phyloP scores from a whole-genome alignment of 495 filamentous ascomycete genomes.

The Thermothielavioides terrestris region DNA sequence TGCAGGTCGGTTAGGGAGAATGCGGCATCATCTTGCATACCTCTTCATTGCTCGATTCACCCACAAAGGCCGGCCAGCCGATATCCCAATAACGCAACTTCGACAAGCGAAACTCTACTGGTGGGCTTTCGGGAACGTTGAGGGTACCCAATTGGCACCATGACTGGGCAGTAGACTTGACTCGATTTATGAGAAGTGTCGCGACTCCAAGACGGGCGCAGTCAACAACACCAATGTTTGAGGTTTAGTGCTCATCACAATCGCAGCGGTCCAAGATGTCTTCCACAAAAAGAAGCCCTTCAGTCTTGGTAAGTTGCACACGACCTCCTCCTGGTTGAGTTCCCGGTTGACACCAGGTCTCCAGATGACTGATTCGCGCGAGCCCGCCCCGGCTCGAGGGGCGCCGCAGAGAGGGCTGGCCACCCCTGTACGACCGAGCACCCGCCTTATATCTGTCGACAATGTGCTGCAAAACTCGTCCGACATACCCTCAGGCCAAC shows the following conservation, averaged over 20 bases:
- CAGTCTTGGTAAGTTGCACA: constrained; percentile 25
- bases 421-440: constrained; percentile 33
- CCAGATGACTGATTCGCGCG: constrained; percentile 33
- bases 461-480: constrained; percentile 90
- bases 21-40: no score
- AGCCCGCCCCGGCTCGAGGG: constrained; percentile 20
- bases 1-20: not conserved
- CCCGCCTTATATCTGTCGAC: constrained; percentile 89
- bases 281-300: constrained; percentile 28
- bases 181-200: not conserved
- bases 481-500: constrained; percentile 91
- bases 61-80: no score
- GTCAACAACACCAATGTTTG: not conserved
- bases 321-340: not conserved
- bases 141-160: no score
- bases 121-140: no score
- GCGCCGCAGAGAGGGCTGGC: constrained; percentile 10
- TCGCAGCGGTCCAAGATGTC: constrained; percentile 18
- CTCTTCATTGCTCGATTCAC: no score
- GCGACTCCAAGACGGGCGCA: not conserved
- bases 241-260: no score
- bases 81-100: no score
- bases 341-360: not conserved
- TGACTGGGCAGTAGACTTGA: no score
- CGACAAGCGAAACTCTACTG: no score